Percentiles rank a stretch among this genome's conserved stretches.
Conservation (phyloP, 2,329 filamentous ascomycete genomes). For the Talaromyces rugulosus region DNA sequence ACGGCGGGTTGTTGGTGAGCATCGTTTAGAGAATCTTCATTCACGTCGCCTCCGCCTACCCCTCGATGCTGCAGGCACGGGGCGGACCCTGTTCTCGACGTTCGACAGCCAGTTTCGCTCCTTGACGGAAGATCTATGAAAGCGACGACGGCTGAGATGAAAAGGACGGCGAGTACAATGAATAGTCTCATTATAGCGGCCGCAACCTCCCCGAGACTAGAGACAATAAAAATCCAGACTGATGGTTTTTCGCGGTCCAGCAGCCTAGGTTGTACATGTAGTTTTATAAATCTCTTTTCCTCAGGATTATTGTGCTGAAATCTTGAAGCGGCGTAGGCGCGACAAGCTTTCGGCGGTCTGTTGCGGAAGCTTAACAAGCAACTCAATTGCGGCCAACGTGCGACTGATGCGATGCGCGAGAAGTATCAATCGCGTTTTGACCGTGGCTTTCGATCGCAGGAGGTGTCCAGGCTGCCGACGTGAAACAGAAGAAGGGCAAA, state of each 20-base stretch:
- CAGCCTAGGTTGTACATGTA: too few relatives aligned
- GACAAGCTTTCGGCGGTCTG: not conserved
- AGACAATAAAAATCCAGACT: not conserved
- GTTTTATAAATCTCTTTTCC: not conserved
- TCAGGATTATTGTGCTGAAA: not conserved
- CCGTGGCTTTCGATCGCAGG: not conserved
- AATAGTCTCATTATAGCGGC: slow-evolving; percentile 8
- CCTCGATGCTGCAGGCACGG: not conserved
- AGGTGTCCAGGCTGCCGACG: not conserved
- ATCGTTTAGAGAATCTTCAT: not conserved
- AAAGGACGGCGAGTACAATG: not conserved
- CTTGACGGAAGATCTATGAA: slow-evolving; percentile 3
- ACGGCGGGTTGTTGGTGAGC: not conserved
- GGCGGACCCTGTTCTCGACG: not conserved
- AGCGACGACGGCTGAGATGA: slow-evolving; percentile 6
- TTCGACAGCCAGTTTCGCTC: slow-evolving; percentile 2
- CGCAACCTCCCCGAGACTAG: not conserved
- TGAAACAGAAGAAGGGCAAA: not conserved
- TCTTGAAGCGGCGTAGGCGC: not conserved
- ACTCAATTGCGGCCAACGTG: not conserved
- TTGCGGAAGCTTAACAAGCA: not conserved
- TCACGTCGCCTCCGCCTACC: not conserved
- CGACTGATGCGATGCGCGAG: not conserved
- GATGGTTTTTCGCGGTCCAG: not conserved
- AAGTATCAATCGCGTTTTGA: not conserved